Evolutionary conservation across 768 basidiomycete genomes (phyloP), one percentile per base, ranked within the genome.

Genomic region (Boletus sp.): DNA sequence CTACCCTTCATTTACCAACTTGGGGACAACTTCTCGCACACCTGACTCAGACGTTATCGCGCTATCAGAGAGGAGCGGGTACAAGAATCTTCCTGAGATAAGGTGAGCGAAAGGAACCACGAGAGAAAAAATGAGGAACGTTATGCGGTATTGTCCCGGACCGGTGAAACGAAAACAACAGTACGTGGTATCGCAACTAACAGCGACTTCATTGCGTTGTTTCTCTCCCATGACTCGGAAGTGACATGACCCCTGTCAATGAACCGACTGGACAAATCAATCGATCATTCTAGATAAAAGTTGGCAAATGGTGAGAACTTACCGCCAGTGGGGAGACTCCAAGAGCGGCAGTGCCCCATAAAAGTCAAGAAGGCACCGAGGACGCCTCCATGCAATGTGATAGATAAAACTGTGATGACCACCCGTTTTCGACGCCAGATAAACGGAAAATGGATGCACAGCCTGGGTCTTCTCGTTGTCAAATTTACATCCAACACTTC

Each of bases 361-460:
- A 74, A 74, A 2, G 58, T 66, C 62, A 85, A 58, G 47, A 85
- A 77, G 1, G 76, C 81, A 51, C 79, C 76, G 37, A 85, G 81
- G 56, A 82, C 76, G 0, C 83, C 84, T 17, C 78, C 75, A 64
- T 88, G 87, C 1, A 79, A 77, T 3, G 83, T 83, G 51, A 87
- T 76, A 10, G 83, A 82, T 10, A 87, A 76, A 57, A 78, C 86
- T 85, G 42, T 33, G 40, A 37, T 8, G 14, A 27, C 21, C 42
- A 40, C 25, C 3, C 8, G 19, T 17, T 34, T 33, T 29, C n/a
- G 46, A 52, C 39, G 49, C 42, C 13, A 15, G 32, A 13, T 11
- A 40, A 51, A 14, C 23, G 14, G 13, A 45, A 34, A 15, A 19
- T 29, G n/a, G 29, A 41, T 35, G 67, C 81, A 47, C 59, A 84